phyloP scores from a whole-genome alignment of 2,329 filamentous ascomycete genomes.

The Pestalotiopsis sp. region DNA sequence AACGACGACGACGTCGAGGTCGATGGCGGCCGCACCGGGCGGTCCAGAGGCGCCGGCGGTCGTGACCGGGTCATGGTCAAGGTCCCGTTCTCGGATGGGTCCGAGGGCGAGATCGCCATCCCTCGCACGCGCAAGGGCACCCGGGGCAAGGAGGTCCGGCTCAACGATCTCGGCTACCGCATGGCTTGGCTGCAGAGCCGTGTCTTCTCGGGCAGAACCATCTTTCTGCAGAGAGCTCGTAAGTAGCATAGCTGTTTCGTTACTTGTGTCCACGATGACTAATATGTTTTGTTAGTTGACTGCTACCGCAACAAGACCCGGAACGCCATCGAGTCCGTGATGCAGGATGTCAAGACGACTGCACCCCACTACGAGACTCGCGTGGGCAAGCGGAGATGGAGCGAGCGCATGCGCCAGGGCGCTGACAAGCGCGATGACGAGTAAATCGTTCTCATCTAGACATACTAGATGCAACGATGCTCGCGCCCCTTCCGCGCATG shows the following conservation, averaged over 20 bases:
- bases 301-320: conserved; percentile 76
- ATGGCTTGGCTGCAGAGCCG: conserved; percentile 97
- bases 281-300: conserved; percentile 65
- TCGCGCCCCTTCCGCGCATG: neutral
- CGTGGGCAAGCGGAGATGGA: conserved; percentile 79
- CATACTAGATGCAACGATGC: neutral
- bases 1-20: conserved; percentile 61
- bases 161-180: conserved; percentile 91
- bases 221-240: conserved; percentile 92
- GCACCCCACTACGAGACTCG: conserved; percentile 90
- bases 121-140: conserved; percentile 72
- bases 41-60: conserved; percentile 37
- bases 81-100: conserved; percentile 71
- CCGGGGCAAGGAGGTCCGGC: conserved; percentile 80
- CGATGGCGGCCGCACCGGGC: conserved; percentile 46
- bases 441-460: neutral
- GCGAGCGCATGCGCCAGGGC: conserved; percentile 54
- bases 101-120: conserved; percentile 72
- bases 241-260: conserved; percentile 48
- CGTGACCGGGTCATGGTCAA: conserved; percentile 51
- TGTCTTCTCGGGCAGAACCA: conserved; percentile 81
- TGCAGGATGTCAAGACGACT: conserved; percentile 73
- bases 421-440: conserved; percentile 37
- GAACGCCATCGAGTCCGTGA: conserved; percentile 76
- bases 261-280: neutral